A percentile compares a stretch with the other conserved stretches of the same genome.
Evolutionary conservation across 75 land plant species (phyloP).

Genomic region (Cryptomeria japonica): DNA sequence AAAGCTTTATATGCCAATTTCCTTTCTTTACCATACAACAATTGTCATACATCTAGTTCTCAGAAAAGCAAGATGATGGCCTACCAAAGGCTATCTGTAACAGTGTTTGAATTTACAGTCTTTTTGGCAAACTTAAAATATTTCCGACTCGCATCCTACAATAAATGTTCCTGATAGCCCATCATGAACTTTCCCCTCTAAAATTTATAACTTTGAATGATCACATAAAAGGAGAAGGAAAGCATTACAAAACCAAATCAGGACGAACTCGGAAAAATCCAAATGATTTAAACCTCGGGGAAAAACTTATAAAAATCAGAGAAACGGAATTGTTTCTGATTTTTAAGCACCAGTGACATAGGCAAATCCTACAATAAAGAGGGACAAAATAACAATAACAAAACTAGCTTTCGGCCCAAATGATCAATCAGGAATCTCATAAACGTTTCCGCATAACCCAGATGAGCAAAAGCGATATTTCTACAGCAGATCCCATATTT

Average conservation of each 20-base stretch:
- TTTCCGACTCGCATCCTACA: not conserved
- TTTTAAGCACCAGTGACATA: not conserved
- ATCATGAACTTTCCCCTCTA: not conserved
- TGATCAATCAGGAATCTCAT: not conserved
- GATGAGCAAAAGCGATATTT: not conserved
- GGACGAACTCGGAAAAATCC: not conserved
- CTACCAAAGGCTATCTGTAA: not conserved
- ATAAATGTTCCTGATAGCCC: not conserved
- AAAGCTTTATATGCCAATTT: not conserved
- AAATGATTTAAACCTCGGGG: not conserved
- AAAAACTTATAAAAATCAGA: not conserved
- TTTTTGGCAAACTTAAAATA: not conserved
- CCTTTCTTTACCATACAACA: not conserved
- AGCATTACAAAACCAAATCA: not conserved
- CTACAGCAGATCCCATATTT: not conserved
- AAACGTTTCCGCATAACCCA: not conserved
- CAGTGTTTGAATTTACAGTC: not conserved
- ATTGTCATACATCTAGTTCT: not conserved
- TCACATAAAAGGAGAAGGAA: not conserved
- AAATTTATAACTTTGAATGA: not conserved
- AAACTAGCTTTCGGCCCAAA: not conserved
- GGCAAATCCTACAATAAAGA: not conserved
- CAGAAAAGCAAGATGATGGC: not conserved
- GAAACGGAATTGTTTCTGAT: not conserved
- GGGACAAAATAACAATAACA: not conserved